phyloP scores from a whole-genome alignment of 2,329 filamentous ascomycete species.

The Aspergillus ustus region DNA sequence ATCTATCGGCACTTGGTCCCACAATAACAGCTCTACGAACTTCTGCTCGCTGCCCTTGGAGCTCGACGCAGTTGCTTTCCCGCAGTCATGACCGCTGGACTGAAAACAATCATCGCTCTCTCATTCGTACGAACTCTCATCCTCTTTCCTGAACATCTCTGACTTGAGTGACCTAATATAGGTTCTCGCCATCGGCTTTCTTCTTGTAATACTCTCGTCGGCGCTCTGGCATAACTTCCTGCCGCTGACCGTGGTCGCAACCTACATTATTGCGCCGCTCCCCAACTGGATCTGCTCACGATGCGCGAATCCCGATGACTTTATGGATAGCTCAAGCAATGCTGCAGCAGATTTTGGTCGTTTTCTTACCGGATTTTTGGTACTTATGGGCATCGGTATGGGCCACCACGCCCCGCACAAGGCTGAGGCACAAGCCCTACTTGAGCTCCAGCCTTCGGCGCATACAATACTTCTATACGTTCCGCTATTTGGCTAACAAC shows the following conservation, averaged over 20 bases:
- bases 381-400: constrained; percentile 96
- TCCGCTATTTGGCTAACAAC: not conserved
- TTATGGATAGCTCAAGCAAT: constrained; percentile 81
- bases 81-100: constrained; percentile 71
- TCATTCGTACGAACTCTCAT: constrained; percentile 73
- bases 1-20: not conserved
- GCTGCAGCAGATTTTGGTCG: constrained; percentile 90
- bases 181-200: constrained; percentile 96
- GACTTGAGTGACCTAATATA: constrained; percentile 35
- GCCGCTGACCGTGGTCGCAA: constrained; percentile 91
- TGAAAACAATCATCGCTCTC: constrained; percentile 98
- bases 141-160: not conserved
- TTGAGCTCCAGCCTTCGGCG: not conserved
- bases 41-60: constrained; percentile 15
- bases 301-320: constrained; percentile 92
- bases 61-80: constrained; percentile 30
- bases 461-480: not conserved
- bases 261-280: constrained; percentile 89
- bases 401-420: constrained; percentile 31
- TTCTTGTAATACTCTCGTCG: constrained; percentile 97
- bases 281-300: constrained; percentile 95
- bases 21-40: constrained; percentile 6
- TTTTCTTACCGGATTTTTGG: constrained; percentile 93
- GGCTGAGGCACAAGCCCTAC: not conserved
- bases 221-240: constrained; percentile 95